Evolutionary conservation across 306 rosid genomes (phyloP), one percentile per base, ranked within the genome.

Genomic region (Geum urbanum): DNA sequence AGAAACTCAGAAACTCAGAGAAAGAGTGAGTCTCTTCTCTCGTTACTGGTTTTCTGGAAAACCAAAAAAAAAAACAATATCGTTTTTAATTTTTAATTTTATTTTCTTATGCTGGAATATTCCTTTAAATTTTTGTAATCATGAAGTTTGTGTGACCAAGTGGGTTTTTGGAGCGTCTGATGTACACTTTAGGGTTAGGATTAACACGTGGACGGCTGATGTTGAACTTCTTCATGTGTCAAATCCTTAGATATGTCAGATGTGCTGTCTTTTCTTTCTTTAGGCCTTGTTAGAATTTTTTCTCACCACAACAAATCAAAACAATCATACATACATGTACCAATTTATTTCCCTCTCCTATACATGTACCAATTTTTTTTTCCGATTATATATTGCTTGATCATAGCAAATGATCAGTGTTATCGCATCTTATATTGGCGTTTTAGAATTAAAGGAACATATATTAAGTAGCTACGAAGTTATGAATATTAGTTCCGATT

Each of bases 21-120:
- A 27, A 27, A 10, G 5, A 57, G 63, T 57, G 60, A 32, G 71
- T 19, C 60, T 20, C 4, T 11, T 20, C 2, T 54, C 32, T n/a
- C 49, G 72, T 51, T 35, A 67, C 61, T 51, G 48, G 46, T 50
- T 37, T 37, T 67, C 60, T 18, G 59, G 48, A 52, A 66, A 37
- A 50, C 54, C 13, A 7, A n/a, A 16, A 16, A 24, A 12, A 20
- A 19, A n/a, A 16, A 24, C 37, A 22, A 65, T 19, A 46, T 66
- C 56, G 45, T 4, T 6, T 27, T 27, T 27, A 27, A 1, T 27
- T 27, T 27, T 27, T n/a, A n/a, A n/a, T n/a, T 14, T 5, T 5
- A 3, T 44, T 43, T 66, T 4, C 1, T 66, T 66, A 19, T 20
- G 3, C 1, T n/a, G 15, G 62, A 10, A 56, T 56, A 56, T 56